Percentiles rank a stretch among this genome's conserved stretches.
These are phyloP conservation scores for Pseudogymnoascus sp. DNA, from an alignment of 2,329 filamentous ascomycete species.

Conservation along the genomic window DNA sequence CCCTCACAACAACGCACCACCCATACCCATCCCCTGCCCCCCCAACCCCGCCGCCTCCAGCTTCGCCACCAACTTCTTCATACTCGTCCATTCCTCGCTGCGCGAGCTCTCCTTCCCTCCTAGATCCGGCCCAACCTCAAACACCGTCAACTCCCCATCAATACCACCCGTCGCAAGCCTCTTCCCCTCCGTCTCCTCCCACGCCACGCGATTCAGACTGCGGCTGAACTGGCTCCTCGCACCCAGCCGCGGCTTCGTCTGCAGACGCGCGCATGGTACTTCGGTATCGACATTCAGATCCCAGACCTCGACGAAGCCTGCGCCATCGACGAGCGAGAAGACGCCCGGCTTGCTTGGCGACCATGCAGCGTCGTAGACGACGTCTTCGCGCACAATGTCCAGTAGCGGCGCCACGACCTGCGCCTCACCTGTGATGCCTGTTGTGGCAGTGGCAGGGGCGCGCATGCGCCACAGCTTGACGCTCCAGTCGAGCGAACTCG, in stretches of 20 bases:
- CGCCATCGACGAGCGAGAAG: constrained; percentile 89
- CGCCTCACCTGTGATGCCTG: constrained; percentile 36
- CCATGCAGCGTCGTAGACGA: constrained; percentile 95
- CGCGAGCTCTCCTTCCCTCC: constrained; percentile 78
- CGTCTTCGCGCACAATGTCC: constrained; percentile 87
- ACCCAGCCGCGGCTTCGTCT: constrained; percentile 50
- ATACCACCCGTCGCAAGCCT: constrained; percentile 84
- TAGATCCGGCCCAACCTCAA: constrained; percentile 77
- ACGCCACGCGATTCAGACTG: constrained; percentile 88
- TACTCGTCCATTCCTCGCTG: constrained; percentile 83
- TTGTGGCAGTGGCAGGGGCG: constrained; percentile 62
- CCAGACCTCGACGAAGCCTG: constrained; percentile 88
- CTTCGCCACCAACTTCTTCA: constrained; percentile 80
- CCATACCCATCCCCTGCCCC: constrained; percentile 8
- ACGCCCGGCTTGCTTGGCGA: constrained; percentile 89
- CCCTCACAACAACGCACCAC: constrained; percentile 1
- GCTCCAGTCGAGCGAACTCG: constrained; percentile 91
- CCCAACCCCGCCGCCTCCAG: constrained; percentile 45
- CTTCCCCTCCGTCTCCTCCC: constrained; percentile 85
- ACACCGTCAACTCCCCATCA: constrained; percentile 82
- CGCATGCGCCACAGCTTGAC: constrained; percentile 96
- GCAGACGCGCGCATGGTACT: constrained; percentile 76
- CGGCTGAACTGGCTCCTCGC: constrained; percentile 65
- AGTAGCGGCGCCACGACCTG: constrained; percentile 64
- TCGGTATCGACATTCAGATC: constrained; percentile 89